Conservation (phyloP, 805 yeast species). For the Cephaloascus fragrans region DNA sequence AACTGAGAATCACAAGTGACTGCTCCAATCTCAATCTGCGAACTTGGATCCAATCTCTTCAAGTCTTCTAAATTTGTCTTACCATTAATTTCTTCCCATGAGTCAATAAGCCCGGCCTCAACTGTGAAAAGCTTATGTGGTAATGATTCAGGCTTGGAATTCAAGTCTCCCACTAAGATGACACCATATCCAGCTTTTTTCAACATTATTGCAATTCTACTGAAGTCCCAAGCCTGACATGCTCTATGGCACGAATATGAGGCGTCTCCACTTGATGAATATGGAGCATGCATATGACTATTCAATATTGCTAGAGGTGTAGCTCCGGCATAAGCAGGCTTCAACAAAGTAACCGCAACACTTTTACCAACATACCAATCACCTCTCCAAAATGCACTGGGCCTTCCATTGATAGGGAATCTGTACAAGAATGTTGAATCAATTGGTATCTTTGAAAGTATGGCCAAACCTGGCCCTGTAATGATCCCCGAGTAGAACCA, state of each 20-base stretch:
- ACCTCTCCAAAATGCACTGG: conserved; percentile 88
- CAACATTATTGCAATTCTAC: conserved; percentile 52
- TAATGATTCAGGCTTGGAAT: conserved; percentile 78
- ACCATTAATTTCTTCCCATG: conserved; percentile 71
- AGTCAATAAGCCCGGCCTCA: conserved; percentile 63
- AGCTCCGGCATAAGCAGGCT: conserved; percentile 34
- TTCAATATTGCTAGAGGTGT: conserved; percentile 70
- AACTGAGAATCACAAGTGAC: conserved; percentile 82
- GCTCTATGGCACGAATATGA: conserved; percentile 86
- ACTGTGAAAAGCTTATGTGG: conserved; percentile 66
- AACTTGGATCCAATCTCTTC: conserved; percentile 13
- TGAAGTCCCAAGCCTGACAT: conserved; percentile 94
- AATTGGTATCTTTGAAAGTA: conserved; percentile 78
- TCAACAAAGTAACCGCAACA: conserved; percentile 59
- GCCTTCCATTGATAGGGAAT: conserved; percentile 89
- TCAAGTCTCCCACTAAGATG: conserved; percentile 87
- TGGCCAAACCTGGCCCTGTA: conserved; percentile 88
- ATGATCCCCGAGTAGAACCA: conserved; percentile 75
- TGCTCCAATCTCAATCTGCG: conserved; percentile 67
- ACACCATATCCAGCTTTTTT: conserved; percentile 73
- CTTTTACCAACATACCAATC: conserved; percentile 97
- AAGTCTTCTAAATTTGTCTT: conserved; percentile 15
- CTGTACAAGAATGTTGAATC: conserved; percentile 68
- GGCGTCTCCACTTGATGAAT: conserved; percentile 73
- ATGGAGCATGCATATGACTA: conserved; percentile 98